Evolutionary conservation across 192 early-diverging fungal species (phyloP).

Genomic region (Allomyces arbusculus): DNA sequence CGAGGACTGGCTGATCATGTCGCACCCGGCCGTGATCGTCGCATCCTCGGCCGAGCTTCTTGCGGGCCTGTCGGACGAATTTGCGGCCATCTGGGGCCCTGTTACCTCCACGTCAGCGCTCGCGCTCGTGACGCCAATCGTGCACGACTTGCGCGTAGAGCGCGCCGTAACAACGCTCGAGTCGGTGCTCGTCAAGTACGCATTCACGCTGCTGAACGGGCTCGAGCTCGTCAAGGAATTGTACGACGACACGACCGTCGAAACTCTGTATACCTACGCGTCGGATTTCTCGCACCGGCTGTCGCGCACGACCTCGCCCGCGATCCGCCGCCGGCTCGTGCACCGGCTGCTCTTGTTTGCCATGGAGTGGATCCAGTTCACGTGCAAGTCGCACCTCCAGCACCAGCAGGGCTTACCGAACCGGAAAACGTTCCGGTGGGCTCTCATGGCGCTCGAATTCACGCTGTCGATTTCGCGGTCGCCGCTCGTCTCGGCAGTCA

Average conservation of each 20-base stretch:
- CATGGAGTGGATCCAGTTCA: not conserved
- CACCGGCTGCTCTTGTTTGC: not conserved
- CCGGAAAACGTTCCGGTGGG: constrained; percentile 63
- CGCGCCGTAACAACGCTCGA: no score
- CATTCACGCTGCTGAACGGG: not conserved
- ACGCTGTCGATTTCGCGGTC: constrained; percentile 42
- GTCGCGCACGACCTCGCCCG: not conserved
- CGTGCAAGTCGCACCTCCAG: not conserved
- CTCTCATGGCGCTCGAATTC: constrained; percentile 62
- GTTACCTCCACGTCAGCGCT: no score
- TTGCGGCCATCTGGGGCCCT: no score
- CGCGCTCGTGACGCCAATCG: no score
- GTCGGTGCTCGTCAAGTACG: not conserved
- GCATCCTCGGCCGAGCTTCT: not conserved
- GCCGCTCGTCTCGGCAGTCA: no score
- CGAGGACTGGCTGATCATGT: no score
- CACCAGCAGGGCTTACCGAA: constrained; percentile 7
- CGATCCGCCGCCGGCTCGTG: not conserved
- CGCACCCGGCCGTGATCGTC: not conserved
- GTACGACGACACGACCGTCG: not conserved
- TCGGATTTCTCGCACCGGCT: not conserved
- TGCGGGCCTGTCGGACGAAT: no score
- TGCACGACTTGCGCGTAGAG: no score
- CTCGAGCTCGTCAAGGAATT: not conserved
- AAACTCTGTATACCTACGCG: not conserved